These are phyloP conservation scores for Piper longum DNA, from an alignment of 164 flowering plant genomes.

Conservation along the genomic window DNA sequence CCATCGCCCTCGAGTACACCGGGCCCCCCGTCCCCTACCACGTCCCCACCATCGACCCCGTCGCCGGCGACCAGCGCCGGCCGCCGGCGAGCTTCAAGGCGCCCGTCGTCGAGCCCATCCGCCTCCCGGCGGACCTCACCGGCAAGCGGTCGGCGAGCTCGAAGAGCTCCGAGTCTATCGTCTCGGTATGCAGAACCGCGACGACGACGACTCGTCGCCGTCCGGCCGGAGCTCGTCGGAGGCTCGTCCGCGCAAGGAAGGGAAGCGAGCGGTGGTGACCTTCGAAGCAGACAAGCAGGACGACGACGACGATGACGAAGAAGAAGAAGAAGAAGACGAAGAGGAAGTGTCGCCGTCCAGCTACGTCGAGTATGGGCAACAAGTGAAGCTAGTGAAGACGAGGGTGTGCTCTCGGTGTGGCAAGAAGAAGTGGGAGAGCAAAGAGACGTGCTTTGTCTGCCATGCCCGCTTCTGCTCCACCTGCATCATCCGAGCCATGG, in stretches of 20 bases:
- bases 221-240: constrained; percentile 29
- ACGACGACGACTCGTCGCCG: constrained; percentile 50
- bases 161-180: constrained; percentile 36
- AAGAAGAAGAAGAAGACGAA: not conserved
- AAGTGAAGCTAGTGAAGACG: constrained; percentile 1
- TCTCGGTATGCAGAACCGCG: constrained; percentile 75
- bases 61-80: constrained; percentile 42
- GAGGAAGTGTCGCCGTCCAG: not conserved
- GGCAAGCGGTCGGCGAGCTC: constrained; percentile 50
- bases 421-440: constrained; percentile 80
- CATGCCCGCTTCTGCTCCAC: constrained; percentile 79
- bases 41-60: constrained; percentile 65
- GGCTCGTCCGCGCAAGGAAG: constrained; percentile 28
- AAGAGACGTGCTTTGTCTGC: constrained; percentile 82
- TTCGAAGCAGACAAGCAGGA: constrained; percentile 50
- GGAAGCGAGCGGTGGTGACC: constrained; percentile 54
- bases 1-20: constrained; percentile 69
- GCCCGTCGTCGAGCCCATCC: constrained; percentile 57
- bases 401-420: constrained; percentile 70
- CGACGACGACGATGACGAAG: too few species aligned
- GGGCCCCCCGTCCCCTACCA: constrained; percentile 70
- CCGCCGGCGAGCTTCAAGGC: constrained; percentile 12
- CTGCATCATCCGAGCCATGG: constrained; percentile 97
- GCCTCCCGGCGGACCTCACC: constrained; percentile 45
- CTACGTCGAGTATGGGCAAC: not conserved